Evolutionary conservation across 225 moss, liverwort and hornwort species (phyloP), one percentile per base, ranked within the genome.

Genomic region (Physcomitrium patens): DNA sequence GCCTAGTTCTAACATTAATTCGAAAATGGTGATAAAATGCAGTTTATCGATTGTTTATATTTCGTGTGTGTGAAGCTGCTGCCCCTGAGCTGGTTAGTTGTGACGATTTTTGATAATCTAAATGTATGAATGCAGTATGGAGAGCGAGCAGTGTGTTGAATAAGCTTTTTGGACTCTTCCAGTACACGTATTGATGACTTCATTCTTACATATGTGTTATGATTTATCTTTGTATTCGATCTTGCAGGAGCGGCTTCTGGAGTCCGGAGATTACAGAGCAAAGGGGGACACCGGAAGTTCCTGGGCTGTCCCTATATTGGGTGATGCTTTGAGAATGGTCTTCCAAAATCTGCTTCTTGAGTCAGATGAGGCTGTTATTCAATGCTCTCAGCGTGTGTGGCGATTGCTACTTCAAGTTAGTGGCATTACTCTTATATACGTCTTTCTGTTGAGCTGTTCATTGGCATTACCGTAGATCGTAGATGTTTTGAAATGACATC

Each of bases 291-390:
- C 66, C 60, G 83, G 82, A 43, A 86, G 88, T 66, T 91, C 79
- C 56, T 95, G 95, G 95, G 92, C 95, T 70, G 81, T 85, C 69
- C 95, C 92, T 63, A 93, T 95, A 65, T 88, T 95, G 46, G 95
- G 92, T 43, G 91, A 95, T 83, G 89, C 91, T 7, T 80, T 95
- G 73, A 87, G 92, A 31, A 84, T 95, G 67, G 91, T 95, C 48
- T 93, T 91, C 61, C 95, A 95, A 61, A 95, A 95, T 74, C 85
- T 95, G 24, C 83, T 95, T 58, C 81, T 95, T 71, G 95, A 95
- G 77, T 85, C 86, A 44, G 85, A 93, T 49, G 92, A 92, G 64
- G 49, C 71, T 62, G 91, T 95, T 28, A 84, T 95, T 58, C 80
- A 79, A 57, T 91, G 88, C 75, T 93, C 92, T 28, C 86, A 88